Evolutionary conservation across 805 yeast genomes (phyloP), one percentile per base, ranked within the genome.

Genomic region (Ascoidea tarda): DNA sequence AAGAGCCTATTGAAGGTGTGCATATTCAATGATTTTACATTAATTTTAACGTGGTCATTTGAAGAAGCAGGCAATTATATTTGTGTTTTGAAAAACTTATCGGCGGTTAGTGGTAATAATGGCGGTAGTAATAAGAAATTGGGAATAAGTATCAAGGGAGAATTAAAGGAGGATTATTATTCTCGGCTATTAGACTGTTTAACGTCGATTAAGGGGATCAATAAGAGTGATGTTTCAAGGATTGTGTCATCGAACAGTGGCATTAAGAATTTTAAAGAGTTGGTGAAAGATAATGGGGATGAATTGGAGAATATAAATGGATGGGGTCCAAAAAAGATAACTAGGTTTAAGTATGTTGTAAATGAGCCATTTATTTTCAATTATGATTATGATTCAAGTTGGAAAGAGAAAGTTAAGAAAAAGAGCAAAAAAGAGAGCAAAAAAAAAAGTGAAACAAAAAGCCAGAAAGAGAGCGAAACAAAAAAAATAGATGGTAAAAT

Each of bases 181-280:
- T 70, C 76, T 33, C 61, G 71, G 33, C 64, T 77, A 5, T 67
- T 73, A 5, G 74, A 74, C 4, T 62, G 72, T 2, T 62, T 78
- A 53, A 76, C 82, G 1, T 62, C 70, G 1, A 67, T 78, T 5
- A 68, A 68, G 47, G 67, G 75, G 10, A 67, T 78, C 31, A 78
- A 77, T 59, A 78, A 77, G 59, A 77, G 82, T 0, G 81, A 78
- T 57, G 76, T 78, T 16, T 68, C 72, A 28, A 76, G 75, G 53
- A 62, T 77, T 32, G 76, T 80, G 5, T 75, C 75, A 55, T 75
- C 70, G 56, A 74, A 74, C 47, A 68, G 70, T 6, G 28, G 28
- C 28, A 65, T 77, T 49, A 66, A 66, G 49, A 66, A 70, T 33
- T 54, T 56, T 42, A 48, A 50, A 38, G 55, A 51, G 6, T 48